Evolutionary conservation across 768 basidiomycete species (phyloP).

Genomic region (Termitomyces sp.): DNA sequence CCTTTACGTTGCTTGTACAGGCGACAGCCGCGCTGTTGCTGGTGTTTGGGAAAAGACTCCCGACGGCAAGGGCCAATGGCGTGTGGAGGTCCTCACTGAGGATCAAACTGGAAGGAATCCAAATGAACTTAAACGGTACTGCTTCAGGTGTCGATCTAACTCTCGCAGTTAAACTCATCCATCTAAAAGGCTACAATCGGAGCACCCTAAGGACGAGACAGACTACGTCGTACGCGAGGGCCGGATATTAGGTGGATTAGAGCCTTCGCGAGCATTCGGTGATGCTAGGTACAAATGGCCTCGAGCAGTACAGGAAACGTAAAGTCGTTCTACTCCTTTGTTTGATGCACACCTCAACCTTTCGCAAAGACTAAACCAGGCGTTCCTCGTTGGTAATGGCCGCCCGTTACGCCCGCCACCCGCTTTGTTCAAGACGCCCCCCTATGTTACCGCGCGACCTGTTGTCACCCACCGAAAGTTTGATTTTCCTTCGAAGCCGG

Average conservation of each 20-base stretch:
- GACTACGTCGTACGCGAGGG: constrained; percentile 72
- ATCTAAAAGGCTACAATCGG: constrained; percentile 60
- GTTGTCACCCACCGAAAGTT: constrained; percentile 77
- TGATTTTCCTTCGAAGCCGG: constrained; percentile 37
- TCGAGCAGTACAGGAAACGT: constrained; percentile 67
- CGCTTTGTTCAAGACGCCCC: constrained; percentile 72
- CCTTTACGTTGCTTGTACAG: constrained; percentile 87
- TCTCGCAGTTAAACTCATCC: background rate
- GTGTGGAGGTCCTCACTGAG: constrained; percentile 89
- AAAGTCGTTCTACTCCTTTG: constrained; percentile 20
- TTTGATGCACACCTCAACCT: background rate
- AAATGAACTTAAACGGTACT: constrained; percentile 76
- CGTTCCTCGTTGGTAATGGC: constrained; percentile 62
- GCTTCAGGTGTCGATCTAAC: background rate
- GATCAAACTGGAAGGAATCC: constrained; percentile 95
- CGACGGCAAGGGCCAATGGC: constrained; percentile 74
- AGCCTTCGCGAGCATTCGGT: constrained; percentile 84
- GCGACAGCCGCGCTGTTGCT: constrained; percentile 94
- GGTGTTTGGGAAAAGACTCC: constrained; percentile 77
- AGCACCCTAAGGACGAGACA: constrained; percentile 77
- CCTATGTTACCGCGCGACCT: constrained; percentile 85
- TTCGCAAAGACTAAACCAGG: constrained; percentile 42
- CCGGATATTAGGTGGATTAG: constrained; percentile 82
- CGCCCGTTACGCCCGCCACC: constrained; percentile 56
- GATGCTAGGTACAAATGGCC: constrained; percentile 91